Conservation (phyloP, 768 basidiomycete species). For the Phylloporus scabripes region DNA sequence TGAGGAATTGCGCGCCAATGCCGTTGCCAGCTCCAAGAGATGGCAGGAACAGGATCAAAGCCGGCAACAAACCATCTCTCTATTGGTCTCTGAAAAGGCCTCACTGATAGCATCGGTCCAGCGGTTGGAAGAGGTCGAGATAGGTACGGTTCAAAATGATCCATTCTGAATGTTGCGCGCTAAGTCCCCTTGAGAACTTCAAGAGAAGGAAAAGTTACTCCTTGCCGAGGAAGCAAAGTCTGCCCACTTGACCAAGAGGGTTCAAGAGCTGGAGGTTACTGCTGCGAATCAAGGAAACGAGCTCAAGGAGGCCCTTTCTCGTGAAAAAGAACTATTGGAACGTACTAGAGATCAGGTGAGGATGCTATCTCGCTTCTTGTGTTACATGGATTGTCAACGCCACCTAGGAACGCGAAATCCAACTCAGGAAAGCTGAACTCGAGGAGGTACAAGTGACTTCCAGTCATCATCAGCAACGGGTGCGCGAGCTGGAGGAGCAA, state of each 20-base stretch:
- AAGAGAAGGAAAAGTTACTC: slow-evolving; percentile 38
- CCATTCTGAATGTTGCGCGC: not conserved
- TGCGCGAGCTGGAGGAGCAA: slow-evolving; percentile 74
- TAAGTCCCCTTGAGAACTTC: slow-evolving; percentile 35
- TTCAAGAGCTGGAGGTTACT: slow-evolving; percentile 40
- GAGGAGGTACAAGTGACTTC: slow-evolving; percentile 50
- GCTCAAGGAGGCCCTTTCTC: slow-evolving; percentile 32
- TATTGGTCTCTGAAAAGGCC: slow-evolving; percentile 73
- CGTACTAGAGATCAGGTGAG: slow-evolving; percentile 29
- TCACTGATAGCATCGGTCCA: slow-evolving; percentile 53
- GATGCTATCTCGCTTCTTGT: not conserved
- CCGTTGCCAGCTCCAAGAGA: slow-evolving; percentile 8
- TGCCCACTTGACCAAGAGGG: slow-evolving; percentile 36
- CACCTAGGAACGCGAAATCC: slow-evolving; percentile 67
- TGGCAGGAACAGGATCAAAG: slow-evolving; percentile 39
- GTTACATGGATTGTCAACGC: not conserved
- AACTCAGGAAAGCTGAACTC: slow-evolving; percentile 50
- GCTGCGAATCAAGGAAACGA: slow-evolving; percentile 37
- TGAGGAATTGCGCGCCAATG: slow-evolving; percentile 14
- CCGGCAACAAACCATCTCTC: slow-evolving; percentile 67
- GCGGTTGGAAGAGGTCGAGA: slow-evolving; percentile 53
- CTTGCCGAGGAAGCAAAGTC: slow-evolving; percentile 39
- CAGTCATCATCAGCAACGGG: slow-evolving; percentile 49
- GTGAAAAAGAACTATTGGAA: slow-evolving; percentile 49
- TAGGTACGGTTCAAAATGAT: slow-evolving; percentile 40